phyloP scores from a whole-genome alignment of 345 rosid genomes.

The Rhodamnia rubescens region DNA sequence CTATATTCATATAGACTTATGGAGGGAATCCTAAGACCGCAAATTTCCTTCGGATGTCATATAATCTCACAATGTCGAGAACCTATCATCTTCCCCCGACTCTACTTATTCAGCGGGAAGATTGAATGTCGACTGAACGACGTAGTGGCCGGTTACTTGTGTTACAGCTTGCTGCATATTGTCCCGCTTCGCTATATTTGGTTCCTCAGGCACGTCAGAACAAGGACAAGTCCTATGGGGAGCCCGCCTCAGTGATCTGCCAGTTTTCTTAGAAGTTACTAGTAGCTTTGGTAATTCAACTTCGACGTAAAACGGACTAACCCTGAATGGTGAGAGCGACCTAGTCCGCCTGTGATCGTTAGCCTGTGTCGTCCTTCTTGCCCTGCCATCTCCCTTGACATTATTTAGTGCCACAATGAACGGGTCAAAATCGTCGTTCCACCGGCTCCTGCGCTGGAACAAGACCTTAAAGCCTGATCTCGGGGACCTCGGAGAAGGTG shows the following conservation, averaged over 20 bases:
- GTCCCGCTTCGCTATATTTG: not conserved
- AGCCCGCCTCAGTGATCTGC: not conserved
- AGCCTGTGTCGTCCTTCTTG: not conserved
- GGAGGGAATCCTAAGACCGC: not conserved
- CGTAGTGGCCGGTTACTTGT: not conserved
- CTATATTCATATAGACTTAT: not conserved
- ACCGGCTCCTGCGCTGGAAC: conserved; percentile 24
- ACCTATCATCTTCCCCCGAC: not conserved
- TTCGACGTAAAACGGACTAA: not conserved
- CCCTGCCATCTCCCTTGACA: conserved; percentile 14
- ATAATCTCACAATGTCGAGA: not conserved
- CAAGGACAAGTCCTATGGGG: not conserved
- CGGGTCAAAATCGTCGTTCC: conserved; percentile 52
- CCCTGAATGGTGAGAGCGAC: conserved; percentile 22
- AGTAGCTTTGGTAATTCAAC: not conserved
- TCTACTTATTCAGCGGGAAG: not conserved
- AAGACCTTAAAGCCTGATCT: conserved; percentile 4
- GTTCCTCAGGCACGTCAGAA: not conserved
- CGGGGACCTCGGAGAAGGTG: conserved; percentile 4
- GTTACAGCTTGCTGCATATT: not conserved
- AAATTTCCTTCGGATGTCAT: not conserved
- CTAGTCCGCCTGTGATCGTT: conserved; percentile 9
- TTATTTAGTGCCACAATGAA: conserved; percentile 40
- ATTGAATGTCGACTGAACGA: not conserved
- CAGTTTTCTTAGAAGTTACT: not conserved